Base-by-base conservation (phyloP, 2,329 filamentous ascomycete species). In the Sporothrix globosa region DNA sequence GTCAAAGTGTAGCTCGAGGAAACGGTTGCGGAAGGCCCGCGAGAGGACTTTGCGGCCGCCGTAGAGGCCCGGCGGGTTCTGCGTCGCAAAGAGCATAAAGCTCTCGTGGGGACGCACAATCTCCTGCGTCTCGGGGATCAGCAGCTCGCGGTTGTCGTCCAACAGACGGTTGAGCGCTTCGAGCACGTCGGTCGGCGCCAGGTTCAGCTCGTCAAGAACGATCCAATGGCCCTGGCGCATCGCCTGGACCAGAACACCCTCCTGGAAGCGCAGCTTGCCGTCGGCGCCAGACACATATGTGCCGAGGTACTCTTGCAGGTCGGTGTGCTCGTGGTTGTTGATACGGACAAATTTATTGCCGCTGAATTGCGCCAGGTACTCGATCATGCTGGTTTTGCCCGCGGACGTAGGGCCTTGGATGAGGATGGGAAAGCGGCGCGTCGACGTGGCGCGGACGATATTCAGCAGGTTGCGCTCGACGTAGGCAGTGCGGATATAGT, bases 341-440 rank as follows among this genome's bases (percentile, higher is more conserved):
- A 99, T 99, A 72, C 96, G 89, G 56, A 99, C 93, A 77, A 98
- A 99, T 77, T 92, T 96, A 78, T 99, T 97, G 3, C 96, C 96
- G 41, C 93, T 98, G 69, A 92, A 91, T 77, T 97, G 96, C n/a
- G 96, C 95, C 50, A 99, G 86, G 78, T 97, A 97, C 80, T 98
- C 95, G 54, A 99, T 97, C 96, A 99, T 99, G 80, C 95, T 98
- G 0, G 96, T 99, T 81, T 99, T 99, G 74, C 96, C 96, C 14
- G 95, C 92, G 5, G 96, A 99, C 0, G 96, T 99, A 14, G 96
- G 96, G 3, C 96, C 96, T 80, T 99, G 96, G 24, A 99, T 91
- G 11, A 99, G 85, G 65, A 99, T 92, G 0, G 96, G 96, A 78
- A 97, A 99, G 65, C 92, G 88, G 48, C 93, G 85, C 4, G 95